phyloP scores from a whole-genome alignment of 192 early-diverging fungal species.

The Coemansia sp. region DNA sequence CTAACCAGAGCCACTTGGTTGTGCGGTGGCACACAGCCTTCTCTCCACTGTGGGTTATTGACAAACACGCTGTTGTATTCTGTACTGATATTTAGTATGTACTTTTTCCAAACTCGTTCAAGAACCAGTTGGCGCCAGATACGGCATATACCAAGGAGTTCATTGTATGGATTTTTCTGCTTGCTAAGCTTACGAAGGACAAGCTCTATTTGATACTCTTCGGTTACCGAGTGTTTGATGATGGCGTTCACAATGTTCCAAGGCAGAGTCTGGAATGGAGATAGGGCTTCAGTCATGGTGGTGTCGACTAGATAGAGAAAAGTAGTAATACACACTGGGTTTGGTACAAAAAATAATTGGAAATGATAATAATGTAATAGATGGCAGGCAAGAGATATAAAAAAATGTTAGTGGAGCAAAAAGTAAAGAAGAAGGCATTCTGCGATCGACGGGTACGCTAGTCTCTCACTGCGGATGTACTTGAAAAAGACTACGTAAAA shows the following conservation, averaged over 20 bases:
- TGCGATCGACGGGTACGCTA: neutral
- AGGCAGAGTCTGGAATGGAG: slow-evolving; percentile 1
- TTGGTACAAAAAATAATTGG: neutral
- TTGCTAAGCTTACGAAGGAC: neutral
- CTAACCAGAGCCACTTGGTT: neutral
- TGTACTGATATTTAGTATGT: neutral
- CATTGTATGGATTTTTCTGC: neutral
- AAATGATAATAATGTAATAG: neutral
- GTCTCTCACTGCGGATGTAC: neutral
- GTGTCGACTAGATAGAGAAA: neutral
- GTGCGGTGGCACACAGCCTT: neutral
- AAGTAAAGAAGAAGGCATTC: neutral
- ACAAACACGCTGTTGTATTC: neutral
- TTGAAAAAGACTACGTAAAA: neutral
- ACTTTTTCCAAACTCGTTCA: slow-evolving; percentile 1
- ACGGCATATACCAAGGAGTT: neutral
- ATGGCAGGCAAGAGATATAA: neutral
- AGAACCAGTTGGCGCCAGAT: slow-evolving; percentile 6
- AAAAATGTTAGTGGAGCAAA: neutral
- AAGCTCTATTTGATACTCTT: neutral
- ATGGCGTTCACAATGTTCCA: slow-evolving; percentile 10
- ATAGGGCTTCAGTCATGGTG: neutral
- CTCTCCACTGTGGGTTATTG: slow-evolving; percentile 2
- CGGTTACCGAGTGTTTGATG: slow-evolving; percentile 3
- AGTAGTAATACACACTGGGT: neutral